Percentiles rank a stretch among this genome's conserved stretches.
These are phyloP conservation scores for Eucalyptus marginata DNA, from an alignment of 345 rosid genomes.

Conservation along the genomic window DNA sequence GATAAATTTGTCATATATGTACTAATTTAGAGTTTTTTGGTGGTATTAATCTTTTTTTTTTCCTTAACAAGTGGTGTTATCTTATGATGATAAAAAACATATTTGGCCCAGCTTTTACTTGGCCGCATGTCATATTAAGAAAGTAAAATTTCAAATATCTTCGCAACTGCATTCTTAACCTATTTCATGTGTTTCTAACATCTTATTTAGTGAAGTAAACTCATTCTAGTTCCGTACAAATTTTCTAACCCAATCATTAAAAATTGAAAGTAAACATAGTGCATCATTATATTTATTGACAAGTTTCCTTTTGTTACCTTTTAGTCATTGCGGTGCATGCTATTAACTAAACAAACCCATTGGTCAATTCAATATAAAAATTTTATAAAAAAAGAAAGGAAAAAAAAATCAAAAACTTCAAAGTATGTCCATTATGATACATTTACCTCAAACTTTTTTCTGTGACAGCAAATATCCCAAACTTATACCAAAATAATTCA, in stretches of 20 bases:
- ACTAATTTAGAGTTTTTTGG: too few relatives aligned
- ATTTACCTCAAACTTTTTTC: neutral
- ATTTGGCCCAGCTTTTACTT: too few relatives aligned
- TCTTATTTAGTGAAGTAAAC: neutral
- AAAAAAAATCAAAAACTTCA: neutral
- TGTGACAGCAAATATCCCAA: rapidly evolving
- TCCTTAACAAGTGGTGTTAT: too few relatives aligned
- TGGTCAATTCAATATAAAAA: neutral
- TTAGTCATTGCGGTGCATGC: neutral
- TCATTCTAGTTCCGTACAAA: neutral
- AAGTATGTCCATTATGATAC: neutral
- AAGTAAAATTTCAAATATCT: neutral
- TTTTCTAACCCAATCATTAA: neutral
- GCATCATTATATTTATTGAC: neutral
- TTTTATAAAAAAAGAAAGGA: neutral
- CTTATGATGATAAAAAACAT: too few relatives aligned
- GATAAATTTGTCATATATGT: too few relatives aligned
- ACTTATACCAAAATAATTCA: neutral
- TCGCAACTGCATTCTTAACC: neutral
- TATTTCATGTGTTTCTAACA: neutral
- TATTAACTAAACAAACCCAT: neutral
- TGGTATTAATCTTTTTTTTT: too few relatives aligned
- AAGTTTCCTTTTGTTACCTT: neutral
- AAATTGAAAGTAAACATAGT: neutral
- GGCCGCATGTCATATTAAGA: too few relatives aligned